These are phyloP conservation scores for Nannochloropsis salina DNA, from an alignment of 108 stramenopile species.

Conservation along the genomic window DNA sequence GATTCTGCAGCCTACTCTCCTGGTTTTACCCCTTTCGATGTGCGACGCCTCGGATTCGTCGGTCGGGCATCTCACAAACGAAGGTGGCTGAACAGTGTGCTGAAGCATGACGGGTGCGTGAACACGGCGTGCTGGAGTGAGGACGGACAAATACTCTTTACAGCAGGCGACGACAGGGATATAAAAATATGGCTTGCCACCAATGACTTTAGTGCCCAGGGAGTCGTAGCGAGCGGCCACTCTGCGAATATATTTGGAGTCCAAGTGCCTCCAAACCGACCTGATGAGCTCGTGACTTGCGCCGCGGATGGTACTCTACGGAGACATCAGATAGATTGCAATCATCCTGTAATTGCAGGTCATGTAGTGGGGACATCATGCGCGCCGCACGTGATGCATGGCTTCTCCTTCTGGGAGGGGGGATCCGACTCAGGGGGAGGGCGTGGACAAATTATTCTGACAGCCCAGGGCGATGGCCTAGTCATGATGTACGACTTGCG, in stretches of 20 bases:
- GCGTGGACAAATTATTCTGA: neutral
- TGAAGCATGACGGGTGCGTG: neutral
- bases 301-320: neutral
- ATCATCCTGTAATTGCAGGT: too few relatives aligned
- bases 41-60: neutral
- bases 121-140: neutral
- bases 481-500: neutral
- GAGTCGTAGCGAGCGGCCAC: neutral
- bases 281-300: neutral
- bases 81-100: neutral
- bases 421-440: neutral
- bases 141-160: neutral
- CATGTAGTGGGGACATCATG: neutral
- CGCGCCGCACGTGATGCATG: slow-evolving; percentile 1
- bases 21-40: neutral
- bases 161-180: slow-evolving; percentile 3
- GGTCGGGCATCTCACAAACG: neutral
- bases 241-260: neutral
- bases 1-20: neutral
- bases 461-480: slow-evolving; percentile 8
- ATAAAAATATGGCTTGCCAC: neutral
- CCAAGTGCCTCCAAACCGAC: neutral
- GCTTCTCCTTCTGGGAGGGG: neutral
- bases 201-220: neutral
- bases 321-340: neutral